Evolutionary conservation across 106 monocot species (phyloP).

Genomic region (Amphibolis antarctica): DNA sequence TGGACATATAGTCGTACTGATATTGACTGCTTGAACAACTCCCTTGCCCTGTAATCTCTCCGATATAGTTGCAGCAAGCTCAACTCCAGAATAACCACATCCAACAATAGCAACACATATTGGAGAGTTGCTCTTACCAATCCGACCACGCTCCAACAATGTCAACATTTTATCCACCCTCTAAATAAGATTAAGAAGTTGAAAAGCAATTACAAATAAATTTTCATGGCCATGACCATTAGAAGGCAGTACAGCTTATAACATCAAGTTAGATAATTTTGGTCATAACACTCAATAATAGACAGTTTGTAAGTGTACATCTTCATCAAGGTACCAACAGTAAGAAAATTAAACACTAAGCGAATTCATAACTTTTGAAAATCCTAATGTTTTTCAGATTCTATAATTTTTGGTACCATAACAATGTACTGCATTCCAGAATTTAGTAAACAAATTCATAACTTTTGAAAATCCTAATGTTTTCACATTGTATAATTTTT

Average conservation of each 20-base stretch:
- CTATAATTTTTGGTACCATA: too few relatives aligned
- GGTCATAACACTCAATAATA: too few relatives aligned
- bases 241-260: background rate
- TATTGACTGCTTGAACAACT: constrained; percentile 72
- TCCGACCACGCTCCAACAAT: constrained; percentile 45
- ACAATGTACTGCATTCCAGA: too few relatives aligned
- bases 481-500: too few relatives aligned
- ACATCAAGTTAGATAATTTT: background rate
- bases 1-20: constrained; percentile 55
- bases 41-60: constrained; percentile 69
- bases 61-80: constrained; percentile 89
- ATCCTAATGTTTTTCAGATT: too few relatives aligned
- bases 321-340: too few relatives aligned
- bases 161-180: constrained; percentile 61
- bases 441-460: too few relatives aligned
- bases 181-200: constrained; percentile 12
- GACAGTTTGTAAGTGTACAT: too few relatives aligned
- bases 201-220: background rate
- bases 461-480: too few relatives aligned
- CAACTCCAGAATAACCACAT: constrained; percentile 86
- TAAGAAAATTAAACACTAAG: too few relatives aligned
- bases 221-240: background rate
- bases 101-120: constrained; percentile 87
- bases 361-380: too few relatives aligned
- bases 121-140: constrained; percentile 36